These are phyloP conservation scores for Talaromyces piceae DNA, from an alignment of 2,329 filamentous ascomycete genomes.

Conservation along the genomic window DNA sequence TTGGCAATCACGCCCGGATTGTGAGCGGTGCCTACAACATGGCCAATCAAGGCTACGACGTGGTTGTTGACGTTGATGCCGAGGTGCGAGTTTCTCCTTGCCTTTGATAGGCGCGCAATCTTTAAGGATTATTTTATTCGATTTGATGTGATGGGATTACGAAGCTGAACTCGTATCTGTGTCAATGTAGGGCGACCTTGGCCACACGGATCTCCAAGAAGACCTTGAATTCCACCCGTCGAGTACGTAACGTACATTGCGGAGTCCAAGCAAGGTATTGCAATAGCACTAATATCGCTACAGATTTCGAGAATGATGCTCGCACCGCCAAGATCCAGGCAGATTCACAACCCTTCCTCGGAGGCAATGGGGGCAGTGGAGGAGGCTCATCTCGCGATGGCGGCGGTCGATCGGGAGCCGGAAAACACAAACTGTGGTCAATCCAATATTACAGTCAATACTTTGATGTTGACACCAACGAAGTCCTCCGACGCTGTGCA, in stretches of 20 bases:
- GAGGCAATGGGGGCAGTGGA: conserved; percentile 36
- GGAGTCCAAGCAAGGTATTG: neutral
- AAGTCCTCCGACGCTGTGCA: conserved; percentile 78
- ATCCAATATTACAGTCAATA: conserved; percentile 93
- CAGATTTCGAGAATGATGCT: conserved; percentile 61
- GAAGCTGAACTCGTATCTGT: conserved; percentile 11
- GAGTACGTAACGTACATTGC: conserved; percentile 39
- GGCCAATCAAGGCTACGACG: conserved; percentile 88
- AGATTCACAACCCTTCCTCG: conserved; percentile 45
- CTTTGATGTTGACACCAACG: conserved; percentile 94
- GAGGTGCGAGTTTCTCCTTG: conserved; percentile 54
- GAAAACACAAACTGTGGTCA: conserved; percentile 86
- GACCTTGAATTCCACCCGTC: conserved; percentile 98
- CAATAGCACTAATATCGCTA: neutral
- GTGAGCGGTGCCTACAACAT: conserved; percentile 37
- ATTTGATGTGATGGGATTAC: neutral
- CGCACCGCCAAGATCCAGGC: conserved; percentile 43
- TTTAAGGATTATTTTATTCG: neutral
- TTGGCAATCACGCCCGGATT: neutral
- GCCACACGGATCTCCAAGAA: conserved; percentile 95
- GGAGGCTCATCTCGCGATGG: conserved; percentile 31
- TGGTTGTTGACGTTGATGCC: conserved; percentile 93
- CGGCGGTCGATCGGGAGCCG: conserved; percentile 30
- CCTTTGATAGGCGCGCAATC: neutral
- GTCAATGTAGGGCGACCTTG: conserved; percentile 72